Conservation (phyloP, 2,329 filamentous ascomycete genomes). For the Colletotrichum chlorophyti region DNA sequence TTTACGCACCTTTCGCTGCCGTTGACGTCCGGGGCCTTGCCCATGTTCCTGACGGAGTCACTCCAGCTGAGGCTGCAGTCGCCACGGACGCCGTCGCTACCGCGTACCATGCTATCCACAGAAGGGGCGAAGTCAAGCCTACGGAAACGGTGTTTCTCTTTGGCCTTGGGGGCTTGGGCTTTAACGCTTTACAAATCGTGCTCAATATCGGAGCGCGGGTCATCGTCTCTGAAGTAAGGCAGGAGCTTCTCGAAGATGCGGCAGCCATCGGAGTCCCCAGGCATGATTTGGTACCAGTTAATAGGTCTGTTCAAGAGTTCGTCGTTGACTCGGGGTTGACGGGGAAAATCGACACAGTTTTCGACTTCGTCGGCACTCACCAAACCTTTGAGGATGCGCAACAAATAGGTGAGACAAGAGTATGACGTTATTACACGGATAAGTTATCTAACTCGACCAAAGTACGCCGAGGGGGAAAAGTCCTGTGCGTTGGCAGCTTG, state of each 20-base stretch:
- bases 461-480: conserved; percentile 43
- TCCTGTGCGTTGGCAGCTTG: conserved; percentile 48
- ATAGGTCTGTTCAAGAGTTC: conserved; percentile 37
- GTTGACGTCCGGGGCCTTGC: conserved; percentile 34
- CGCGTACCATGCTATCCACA: conserved; percentile 46
- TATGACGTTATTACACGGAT: not conserved
- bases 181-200: conserved; percentile 47
- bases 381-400: conserved; percentile 46
- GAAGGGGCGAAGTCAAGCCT: conserved; percentile 41
- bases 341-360: conserved; percentile 35
- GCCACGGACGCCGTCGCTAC: conserved; percentile 49
- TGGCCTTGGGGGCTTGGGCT: conserved; percentile 47
- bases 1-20: conserved; percentile 47
- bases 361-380: conserved; percentile 42
- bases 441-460: not conserved
- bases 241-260: conserved; percentile 28
- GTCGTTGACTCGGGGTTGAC: conserved; percentile 33
- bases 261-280: conserved; percentile 37
- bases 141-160: conserved; percentile 47
- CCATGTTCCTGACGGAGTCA: conserved; percentile 32
- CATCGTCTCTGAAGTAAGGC: conserved; percentile 44
- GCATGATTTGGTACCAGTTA: conserved; percentile 39
- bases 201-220: conserved; percentile 56
- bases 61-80: conserved; percentile 41
- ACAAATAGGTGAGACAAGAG: conserved; percentile 35